Evolutionary conservation across 2,329 filamentous ascomycete genomes (phyloP), one percentile per base, ranked within the genome.

Genomic region (Calonectria pseudoreteaudii): DNA sequence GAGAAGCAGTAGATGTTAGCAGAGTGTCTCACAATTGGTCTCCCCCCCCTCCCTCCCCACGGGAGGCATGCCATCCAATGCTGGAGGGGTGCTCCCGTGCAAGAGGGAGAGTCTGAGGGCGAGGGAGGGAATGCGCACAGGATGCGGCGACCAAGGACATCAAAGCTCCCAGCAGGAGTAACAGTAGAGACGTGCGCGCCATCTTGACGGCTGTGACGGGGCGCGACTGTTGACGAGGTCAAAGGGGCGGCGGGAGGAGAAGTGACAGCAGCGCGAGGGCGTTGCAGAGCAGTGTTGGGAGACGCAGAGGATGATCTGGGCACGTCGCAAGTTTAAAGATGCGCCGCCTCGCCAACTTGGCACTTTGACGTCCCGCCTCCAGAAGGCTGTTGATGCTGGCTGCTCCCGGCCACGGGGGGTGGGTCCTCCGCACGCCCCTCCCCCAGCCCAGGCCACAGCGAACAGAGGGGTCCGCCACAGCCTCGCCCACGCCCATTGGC

Each of bases 131-230:
- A 26, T 16, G 80, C 86, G 80, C 83, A 89, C 88, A 87, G 44
- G 83, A 80, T 79, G 89, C 88, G 34, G 83, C 79, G 30, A 79
- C 82, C 3, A 86, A 74, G 26, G 83, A 81, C 6, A 84, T 58
- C 6, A 88, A 52, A 16, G 81, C 81, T 50, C 81, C 82, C 2
- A 88, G 38, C 1, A 87, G 78, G 52, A 87, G 79, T 23, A 84
- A 58, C 0, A 87, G 56, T 8, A 85, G 67, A 0, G 82, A 78
- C 82, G 86, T 79, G 76, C 86, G 84, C 66, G 85, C 82, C 86
- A 88, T 88, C n/a, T 73, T 71, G 76, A 65, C 68, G 34, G 50
- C 68, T 23, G 58, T 18, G 38, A 56, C 31, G 23, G 60, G 30
- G 60, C 60, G 60, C 41, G 41, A 34, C 16, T 41, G 30, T n/a